Base-by-base conservation (phyloP, 148 eudicot species). In the Fagopyrum esculentum region DNA sequence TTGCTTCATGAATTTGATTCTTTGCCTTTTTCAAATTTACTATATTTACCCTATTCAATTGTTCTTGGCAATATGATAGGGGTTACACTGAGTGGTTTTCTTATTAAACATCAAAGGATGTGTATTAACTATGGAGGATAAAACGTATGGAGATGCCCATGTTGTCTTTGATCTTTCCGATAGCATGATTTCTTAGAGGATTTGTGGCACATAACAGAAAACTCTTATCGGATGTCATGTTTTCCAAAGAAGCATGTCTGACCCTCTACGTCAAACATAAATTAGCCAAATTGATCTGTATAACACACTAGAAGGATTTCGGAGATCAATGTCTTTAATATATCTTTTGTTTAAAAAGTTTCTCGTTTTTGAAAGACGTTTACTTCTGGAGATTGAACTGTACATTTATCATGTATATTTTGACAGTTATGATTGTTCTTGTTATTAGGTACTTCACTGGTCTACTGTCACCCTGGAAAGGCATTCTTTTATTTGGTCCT, bases 401-500 rank as follows among this genome's bases (percentile, higher is more conserved):
- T 12, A 13, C 47, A 35, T 40, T 9, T 13, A 66, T 40, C 71
- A 13, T 66, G 9, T 9, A 4, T 40, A 66, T 51, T 30, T 51
- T 51, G n/a, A 72, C 40, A 30, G 45, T 71, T 29, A 10, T 45
- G 48, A 15, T 45, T 49, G 74, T 48, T 55, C 74, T 71, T 75
- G 73, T 45, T 70, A 55, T 74, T 73, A 92, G 98, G 89, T 93
- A 93, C 83, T 93, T 93, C 78, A 93, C 93, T 73, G 98, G 98
- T 81, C 85, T 93, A 75, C 76, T 93, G 72, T 85, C 98, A 52
- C 98, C 98, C 69, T 94, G 98, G 98, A 94, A 94, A 85, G 98
- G 98, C 9, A 94, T 94, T 81, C 96, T 94, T 74, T 87, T 94
- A 45, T 94, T 94, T 77, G 98, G 98, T 43, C 98, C 98, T 78